Conservation (phyloP, 2,329 filamentous ascomycete genomes). For the Epichloe brachyelytri region DNA sequence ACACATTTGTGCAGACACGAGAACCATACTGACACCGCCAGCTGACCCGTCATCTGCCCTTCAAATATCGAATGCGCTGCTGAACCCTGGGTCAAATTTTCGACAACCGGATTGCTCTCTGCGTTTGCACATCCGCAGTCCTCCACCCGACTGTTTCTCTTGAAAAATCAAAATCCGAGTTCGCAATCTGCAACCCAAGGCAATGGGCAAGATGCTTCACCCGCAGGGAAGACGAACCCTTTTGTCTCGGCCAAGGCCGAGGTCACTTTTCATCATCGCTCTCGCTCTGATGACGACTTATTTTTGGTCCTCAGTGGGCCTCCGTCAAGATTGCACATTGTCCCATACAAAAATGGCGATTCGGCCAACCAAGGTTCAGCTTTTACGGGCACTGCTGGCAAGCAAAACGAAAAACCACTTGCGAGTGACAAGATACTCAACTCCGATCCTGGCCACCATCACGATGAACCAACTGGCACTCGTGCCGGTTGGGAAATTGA, state of each 20-base stretch:
- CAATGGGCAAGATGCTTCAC: constrained; percentile 21
- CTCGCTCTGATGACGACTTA: constrained; percentile 29
- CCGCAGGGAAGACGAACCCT: constrained; percentile 17
- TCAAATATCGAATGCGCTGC: background rate
- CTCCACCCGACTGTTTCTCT: background rate
- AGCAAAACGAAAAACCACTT: background rate
- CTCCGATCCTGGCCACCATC: constrained; percentile 4
- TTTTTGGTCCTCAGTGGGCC: constrained; percentile 28
- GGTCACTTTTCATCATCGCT: constrained; percentile 27
- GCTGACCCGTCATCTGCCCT: background rate
- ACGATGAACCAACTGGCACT: constrained; percentile 9
- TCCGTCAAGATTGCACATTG: constrained; percentile 20
- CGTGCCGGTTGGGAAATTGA: constrained; percentile 20
- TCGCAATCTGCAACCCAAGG: background rate
- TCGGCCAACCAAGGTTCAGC: constrained; percentile 3
- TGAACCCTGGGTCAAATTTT: background rate
- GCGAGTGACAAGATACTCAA: background rate
- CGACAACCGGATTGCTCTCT: background rate
- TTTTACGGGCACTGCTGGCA: no score
- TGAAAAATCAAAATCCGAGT: background rate
- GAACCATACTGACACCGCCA: background rate
- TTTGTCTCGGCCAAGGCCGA: constrained; percentile 26
- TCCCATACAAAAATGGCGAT: constrained; percentile 15
- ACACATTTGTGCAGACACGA: background rate
- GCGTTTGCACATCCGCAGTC: background rate